Percentiles rank a stretch among this genome's conserved stretches.
Evolutionary conservation across 495 filamentous ascomycete species (phyloP).

Genomic region (Penicillium canariense): DNA sequence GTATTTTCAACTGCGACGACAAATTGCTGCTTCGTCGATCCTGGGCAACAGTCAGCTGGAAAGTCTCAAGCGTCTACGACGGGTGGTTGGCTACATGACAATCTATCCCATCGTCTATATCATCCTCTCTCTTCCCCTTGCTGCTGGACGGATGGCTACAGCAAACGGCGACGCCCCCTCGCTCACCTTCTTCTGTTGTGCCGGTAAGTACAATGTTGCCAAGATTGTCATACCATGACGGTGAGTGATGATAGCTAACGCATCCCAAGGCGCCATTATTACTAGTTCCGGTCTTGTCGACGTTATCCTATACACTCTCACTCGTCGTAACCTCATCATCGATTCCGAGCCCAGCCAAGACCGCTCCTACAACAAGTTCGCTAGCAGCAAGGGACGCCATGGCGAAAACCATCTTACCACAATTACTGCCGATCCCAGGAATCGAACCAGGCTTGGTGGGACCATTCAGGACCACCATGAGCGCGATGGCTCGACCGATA

Average conservation of each 20-base stretch:
- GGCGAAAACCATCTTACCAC: slow-evolving; percentile 34
- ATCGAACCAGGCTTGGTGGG: slow-evolving; percentile 19
- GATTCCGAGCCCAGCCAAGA: slow-evolving; percentile 42
- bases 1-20: slow-evolving; percentile 56
- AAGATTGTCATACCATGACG: no score
- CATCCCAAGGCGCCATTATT: slow-evolving; percentile 54
- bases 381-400: slow-evolving; percentile 32
- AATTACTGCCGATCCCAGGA: slow-evolving; percentile 34
- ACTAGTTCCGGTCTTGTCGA: slow-evolving; percentile 74
- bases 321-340: slow-evolving; percentile 51
- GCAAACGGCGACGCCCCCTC: slow-evolving; percentile 55
- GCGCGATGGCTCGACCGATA: slow-evolving; percentile 41
- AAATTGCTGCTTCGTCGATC: slow-evolving; percentile 41
- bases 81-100: slow-evolving; percentile 65
- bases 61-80: slow-evolving; percentile 40
- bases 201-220: slow-evolving; percentile 34
- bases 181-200: slow-evolving; percentile 61
- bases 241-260: background rate
- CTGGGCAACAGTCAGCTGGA: slow-evolving; percentile 38
- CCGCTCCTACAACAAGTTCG: slow-evolving; percentile 37
- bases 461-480: slow-evolving; percentile 20
- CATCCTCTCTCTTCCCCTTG: slow-evolving; percentile 67
- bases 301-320: slow-evolving; percentile 68
- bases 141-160: slow-evolving; percentile 63
- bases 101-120: slow-evolving; percentile 75